A percentile compares a stretch with the other conserved stretches of the same genome.
Conservation (phyloP, 2,329 filamentous ascomycete species). For the Arachnomyces sp. region DNA sequence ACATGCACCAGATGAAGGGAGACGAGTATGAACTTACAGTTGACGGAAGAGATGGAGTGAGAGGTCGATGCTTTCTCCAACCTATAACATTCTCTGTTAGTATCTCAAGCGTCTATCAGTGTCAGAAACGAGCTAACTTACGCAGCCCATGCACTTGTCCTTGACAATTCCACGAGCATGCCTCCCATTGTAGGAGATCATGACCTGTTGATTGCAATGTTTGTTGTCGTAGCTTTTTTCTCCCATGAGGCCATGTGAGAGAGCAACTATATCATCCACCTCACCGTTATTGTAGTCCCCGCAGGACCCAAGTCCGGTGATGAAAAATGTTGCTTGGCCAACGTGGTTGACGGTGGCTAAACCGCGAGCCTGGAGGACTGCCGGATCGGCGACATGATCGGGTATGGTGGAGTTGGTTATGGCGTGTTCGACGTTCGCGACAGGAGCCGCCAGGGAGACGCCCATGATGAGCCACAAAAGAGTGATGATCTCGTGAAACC, state of each 20-base stretch:
- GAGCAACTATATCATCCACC: constrained; percentile 57
- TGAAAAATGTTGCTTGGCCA: constrained; percentile 69
- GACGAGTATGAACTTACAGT: constrained; percentile 10
- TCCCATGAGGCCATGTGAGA: constrained; percentile 59
- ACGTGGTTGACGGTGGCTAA: constrained; percentile 21
- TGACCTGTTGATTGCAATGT: constrained; percentile 61
- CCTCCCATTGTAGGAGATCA: constrained; percentile 53
- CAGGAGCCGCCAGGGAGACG: constrained; percentile 9
- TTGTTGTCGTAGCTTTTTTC: constrained; percentile 56
- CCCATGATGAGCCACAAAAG: constrained; percentile 12
- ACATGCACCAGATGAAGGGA: background rate
- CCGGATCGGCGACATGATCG: constrained; percentile 15
- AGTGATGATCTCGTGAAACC: constrained; percentile 5
- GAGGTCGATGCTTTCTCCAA: constrained; percentile 20
- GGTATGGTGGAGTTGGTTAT: constrained; percentile 30
- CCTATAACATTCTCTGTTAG: constrained; percentile 39
- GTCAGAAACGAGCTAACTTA: constrained; percentile 42
- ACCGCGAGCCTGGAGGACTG: constrained; percentile 19
- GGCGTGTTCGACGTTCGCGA: constrained; percentile 16
- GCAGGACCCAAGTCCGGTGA: constrained; percentile 60
- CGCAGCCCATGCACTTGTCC: constrained; percentile 71
- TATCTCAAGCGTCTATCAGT: constrained; percentile 48
- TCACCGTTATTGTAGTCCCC: constrained; percentile 53
- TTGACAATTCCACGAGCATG: constrained; percentile 51
- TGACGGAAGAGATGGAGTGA: constrained; percentile 29